A percentile compares a stretch with the other conserved stretches of the same genome.
Evolutionary conservation across 2,329 filamentous ascomycete species (phyloP).

Genomic region (Tolypocladium ovalisporum): DNA sequence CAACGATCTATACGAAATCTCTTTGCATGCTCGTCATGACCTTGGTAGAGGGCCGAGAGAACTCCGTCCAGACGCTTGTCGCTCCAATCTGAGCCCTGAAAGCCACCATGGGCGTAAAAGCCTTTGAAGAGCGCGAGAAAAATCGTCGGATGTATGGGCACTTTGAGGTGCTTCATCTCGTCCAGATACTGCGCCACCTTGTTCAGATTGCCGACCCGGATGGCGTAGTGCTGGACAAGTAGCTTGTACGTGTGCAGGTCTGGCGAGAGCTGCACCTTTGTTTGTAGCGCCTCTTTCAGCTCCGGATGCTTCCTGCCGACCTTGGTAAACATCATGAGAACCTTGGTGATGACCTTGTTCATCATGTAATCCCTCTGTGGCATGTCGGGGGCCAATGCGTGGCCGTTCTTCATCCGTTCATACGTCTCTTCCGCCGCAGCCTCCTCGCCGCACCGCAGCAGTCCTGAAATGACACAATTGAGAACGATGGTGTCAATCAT

Average conservation of each 20-base stretch:
- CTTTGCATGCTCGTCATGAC: conserved; percentile 34
- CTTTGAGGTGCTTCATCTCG: conserved; percentile 64
- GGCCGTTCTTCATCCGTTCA: conserved; percentile 64
- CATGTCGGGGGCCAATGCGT: conserved; percentile 27
- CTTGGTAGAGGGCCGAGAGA: conserved; percentile 52
- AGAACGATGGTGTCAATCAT: conserved; percentile 79
- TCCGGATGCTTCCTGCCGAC: conserved; percentile 44
- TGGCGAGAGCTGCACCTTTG: conserved; percentile 55
- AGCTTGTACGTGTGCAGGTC: conserved; percentile 72
- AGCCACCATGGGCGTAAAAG: conserved; percentile 63
- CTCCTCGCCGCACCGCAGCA: conserved; percentile 68
- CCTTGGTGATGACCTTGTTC: conserved; percentile 39
- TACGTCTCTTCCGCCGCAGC: conserved; percentile 72
- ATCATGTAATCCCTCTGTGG: conserved; percentile 34
- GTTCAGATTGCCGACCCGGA: conserved; percentile 57
- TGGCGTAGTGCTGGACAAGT: conserved; percentile 64
- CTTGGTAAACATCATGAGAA: conserved; percentile 46
- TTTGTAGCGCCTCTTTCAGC: conserved; percentile 45
- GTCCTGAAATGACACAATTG: conserved; percentile 73
- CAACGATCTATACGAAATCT: conserved; percentile 45
- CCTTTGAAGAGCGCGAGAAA: conserved; percentile 77
- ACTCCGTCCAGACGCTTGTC: conserved; percentile 54
- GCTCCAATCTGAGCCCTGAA: conserved; percentile 59
- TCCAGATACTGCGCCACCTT: conserved; percentile 60
- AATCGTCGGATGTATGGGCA: conserved; percentile 63